Base-by-base conservation (phyloP, 208 protist genomes). In the Leishmania martiniquensis region DNA sequence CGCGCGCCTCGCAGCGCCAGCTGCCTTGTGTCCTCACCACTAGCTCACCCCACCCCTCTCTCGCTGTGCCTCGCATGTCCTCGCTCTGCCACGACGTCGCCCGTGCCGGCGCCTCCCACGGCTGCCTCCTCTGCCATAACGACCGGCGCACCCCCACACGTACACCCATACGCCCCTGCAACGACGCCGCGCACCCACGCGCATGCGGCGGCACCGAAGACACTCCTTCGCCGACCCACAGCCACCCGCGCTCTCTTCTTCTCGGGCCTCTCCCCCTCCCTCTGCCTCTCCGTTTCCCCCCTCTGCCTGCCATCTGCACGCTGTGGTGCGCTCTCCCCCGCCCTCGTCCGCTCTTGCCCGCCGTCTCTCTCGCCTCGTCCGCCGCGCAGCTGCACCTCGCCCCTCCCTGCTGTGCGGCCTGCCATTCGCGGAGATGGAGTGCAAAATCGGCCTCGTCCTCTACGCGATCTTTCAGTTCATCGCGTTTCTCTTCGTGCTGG, bases 381-480 rank as follows among this genome's bases (percentile, higher is more conserved):
- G 47, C 47, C 0, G 55, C 15, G 9, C 52, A 32, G 20, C 71
- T 29, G 4, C 15, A 68, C 42, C 44, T 25, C 25, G 20, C 22
- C 4, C 9, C 29, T n/a, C 59, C 0, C 32, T 5, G 51, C 3
- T 45, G 0, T 55, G 0, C 29, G 3, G 0, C 25, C 12, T 2
- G 29, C 22, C 15, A 3, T n/a, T 2, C 15, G 34, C 62, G 37
- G 44, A 60, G 34, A 84, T 63, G 57, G 47, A 10, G 29, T 70
- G 34, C 54, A 34, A 54, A 0, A 83, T 85, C 76, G 84, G 84
- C 5, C 79, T 93, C 60, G 65, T 81, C 4, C 86, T 89, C 54
- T 93, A 91, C 80, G 75, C 78, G 17, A 78, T 94, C 45, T 13
- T 90, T 22, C 73, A 83, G 75, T 57, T 85, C 20, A 49, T 87